Percentiles rank a stretch among this genome's conserved stretches.
Conservation (phyloP, 1,284 basidiomycete genomes). For the Ustilago crameri region DNA sequence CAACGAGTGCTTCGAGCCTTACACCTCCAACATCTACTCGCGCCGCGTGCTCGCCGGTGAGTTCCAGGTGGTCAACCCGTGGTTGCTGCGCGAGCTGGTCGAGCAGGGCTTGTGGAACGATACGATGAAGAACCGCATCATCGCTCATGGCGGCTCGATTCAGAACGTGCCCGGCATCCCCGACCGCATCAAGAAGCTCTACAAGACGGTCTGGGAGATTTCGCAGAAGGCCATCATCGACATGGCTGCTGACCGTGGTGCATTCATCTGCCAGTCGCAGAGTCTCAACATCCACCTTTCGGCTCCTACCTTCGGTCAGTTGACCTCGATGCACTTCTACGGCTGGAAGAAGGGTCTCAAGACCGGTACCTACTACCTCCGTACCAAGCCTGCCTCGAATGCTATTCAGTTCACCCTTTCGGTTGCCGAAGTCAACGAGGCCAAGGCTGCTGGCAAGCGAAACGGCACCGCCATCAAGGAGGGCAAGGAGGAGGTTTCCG, state of each 20-base stretch:
- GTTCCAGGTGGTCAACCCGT: conserved; percentile 99
- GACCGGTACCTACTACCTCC: conserved; percentile 85
- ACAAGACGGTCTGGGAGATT: conserved; percentile 99
- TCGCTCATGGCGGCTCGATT: conserved; percentile 92
- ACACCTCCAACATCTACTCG: conserved; percentile 97
- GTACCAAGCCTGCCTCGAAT: conserved; percentile 91
- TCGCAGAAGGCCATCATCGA: conserved; percentile 98
- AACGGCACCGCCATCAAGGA: conserved; percentile 16
- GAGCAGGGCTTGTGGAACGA: conserved; percentile 96
- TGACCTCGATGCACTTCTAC: conserved; percentile 96
- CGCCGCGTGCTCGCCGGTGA: conserved; percentile 99
- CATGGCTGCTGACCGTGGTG: conserved; percentile 96
- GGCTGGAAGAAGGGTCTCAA: conserved; percentile 99
- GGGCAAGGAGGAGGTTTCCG: conserved; percentile 12
- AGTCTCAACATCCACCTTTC: conserved; percentile 91
- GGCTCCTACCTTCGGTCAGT: conserved; percentile 89
- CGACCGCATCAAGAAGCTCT: conserved; percentile 78
- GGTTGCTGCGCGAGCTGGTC: conserved; percentile 96
- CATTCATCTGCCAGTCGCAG: conserved; percentile 91
- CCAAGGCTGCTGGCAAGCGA: conserved; percentile 71
- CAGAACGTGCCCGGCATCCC: conserved; percentile 72
- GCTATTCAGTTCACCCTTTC: conserved; percentile 99
- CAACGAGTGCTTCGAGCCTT: conserved; percentile 98
- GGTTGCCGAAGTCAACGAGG: conserved; percentile 78
- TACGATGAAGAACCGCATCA: conserved; percentile 99